phyloP scores from a whole-genome alignment of 2,329 filamentous ascomycete species.

The Aspergillus glaucus region DNA sequence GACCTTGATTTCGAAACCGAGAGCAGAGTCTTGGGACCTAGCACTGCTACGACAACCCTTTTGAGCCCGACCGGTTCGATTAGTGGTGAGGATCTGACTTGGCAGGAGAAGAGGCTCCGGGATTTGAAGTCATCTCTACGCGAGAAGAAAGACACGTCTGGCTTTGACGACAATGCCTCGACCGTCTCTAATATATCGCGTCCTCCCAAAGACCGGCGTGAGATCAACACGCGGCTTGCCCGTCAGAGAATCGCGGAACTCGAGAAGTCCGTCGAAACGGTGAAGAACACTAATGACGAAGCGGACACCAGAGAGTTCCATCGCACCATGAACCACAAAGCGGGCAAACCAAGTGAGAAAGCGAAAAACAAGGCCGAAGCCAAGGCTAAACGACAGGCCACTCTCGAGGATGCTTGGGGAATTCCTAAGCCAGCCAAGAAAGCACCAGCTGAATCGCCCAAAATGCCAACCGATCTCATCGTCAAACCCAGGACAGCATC shows the following conservation, averaged over 20 bases:
- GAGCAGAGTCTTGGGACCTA: background rate
- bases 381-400: slow-evolving; percentile 20
- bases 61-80: background rate
- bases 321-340: slow-evolving; percentile 26
- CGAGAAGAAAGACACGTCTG: background rate
- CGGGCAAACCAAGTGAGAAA: slow-evolving; percentile 11
- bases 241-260: slow-evolving; percentile 8
- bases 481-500: background rate
- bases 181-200: background rate
- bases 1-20: background rate
- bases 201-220: background rate
- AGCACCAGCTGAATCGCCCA: background rate
- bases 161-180: background rate
- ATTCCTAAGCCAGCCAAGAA: slow-evolving; percentile 5
- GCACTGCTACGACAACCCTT: background rate
- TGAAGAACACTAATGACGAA: slow-evolving; percentile 12
- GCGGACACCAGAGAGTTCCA: slow-evolving; percentile 18
- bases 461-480: background rate
- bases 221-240: background rate
- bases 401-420: slow-evolving; percentile 25
- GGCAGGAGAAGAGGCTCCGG: background rate
- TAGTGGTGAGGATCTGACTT: background rate
- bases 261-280: slow-evolving; percentile 4
- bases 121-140: background rate
- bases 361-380: slow-evolving; percentile 10